These are phyloP conservation scores for Cryptococcus hybrid DNA, from an alignment of 1,284 basidiomycete genomes.

Conservation along the genomic window DNA sequence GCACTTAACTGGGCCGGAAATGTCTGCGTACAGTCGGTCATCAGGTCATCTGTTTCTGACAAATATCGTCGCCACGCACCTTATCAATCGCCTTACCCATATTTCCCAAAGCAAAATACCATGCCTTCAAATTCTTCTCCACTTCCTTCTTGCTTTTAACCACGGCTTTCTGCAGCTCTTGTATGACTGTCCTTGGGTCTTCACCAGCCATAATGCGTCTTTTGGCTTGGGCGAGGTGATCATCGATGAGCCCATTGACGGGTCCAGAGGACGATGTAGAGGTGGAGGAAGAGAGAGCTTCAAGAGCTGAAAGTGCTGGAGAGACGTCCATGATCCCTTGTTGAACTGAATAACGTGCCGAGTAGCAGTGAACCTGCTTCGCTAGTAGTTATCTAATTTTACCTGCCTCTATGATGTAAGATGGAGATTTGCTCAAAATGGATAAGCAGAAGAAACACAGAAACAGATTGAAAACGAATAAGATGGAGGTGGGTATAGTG, in stretches of 20 bases:
- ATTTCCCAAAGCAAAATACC: slow-evolving; percentile 70
- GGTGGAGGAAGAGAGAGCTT: slow-evolving; percentile 54
- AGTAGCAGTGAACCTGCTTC: too few species aligned
- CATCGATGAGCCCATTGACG: slow-evolving; percentile 65
- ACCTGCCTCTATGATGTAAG: too few species aligned
- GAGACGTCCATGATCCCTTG: slow-evolving; percentile 25
- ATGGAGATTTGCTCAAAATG: too few species aligned
- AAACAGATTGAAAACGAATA: too few species aligned
- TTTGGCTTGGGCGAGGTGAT: slow-evolving; percentile 60
- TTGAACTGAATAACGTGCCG: too few species aligned
- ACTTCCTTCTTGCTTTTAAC: slow-evolving; percentile 76
- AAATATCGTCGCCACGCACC: slow-evolving; percentile 53
- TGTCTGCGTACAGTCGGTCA: slow-evolving; percentile 15
- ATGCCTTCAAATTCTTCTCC: slow-evolving; percentile 82
- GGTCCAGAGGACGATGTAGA: slow-evolving; percentile 62
- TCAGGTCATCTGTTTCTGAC: neutral
- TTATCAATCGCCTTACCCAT: slow-evolving; percentile 86
- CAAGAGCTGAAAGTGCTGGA: slow-evolving; percentile 36
- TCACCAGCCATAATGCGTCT: slow-evolving; percentile 58
- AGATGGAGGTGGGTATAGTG: too few species aligned
- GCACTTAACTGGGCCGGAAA: slow-evolving; percentile 43
- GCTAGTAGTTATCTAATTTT: too few species aligned
- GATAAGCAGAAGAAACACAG: too few species aligned
- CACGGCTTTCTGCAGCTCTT: slow-evolving; percentile 59
- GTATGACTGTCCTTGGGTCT: slow-evolving; percentile 58